phyloP scores from a whole-genome alignment of 2,329 filamentous ascomycete species.

The Phialocephala sp. region DNA sequence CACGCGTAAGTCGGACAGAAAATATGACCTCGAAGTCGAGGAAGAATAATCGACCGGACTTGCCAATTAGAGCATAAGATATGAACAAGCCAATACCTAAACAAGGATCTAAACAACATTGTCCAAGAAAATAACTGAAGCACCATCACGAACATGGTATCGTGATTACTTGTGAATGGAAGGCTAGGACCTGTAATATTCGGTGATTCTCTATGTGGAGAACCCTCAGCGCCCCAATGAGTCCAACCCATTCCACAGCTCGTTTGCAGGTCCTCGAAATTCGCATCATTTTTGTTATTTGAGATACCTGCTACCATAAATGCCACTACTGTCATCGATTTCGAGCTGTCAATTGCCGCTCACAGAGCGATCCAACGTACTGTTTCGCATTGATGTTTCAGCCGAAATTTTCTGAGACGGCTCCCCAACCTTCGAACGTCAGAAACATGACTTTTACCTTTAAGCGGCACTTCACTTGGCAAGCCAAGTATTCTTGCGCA shows the following conservation, averaged over 20 bases:
- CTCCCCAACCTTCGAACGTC: not conserved
- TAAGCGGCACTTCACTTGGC: conserved; percentile 3
- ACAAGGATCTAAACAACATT: too few species aligned
- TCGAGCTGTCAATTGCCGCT: not conserved
- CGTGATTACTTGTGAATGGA: too few species aligned
- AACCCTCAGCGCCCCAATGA: too few species aligned
- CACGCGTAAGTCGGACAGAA: conserved; percentile 3
- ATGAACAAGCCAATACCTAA: too few species aligned
- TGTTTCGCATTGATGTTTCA: conserved; percentile 11
- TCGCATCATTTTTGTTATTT: not conserved
- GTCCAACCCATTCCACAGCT: not conserved
- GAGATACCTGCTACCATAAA: not conserved
- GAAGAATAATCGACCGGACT: too few species aligned
- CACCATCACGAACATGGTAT: too few species aligned
- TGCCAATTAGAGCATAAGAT: too few species aligned
- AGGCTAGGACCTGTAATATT: too few species aligned
- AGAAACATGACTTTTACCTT: not conserved
- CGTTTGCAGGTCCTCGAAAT: not conserved
- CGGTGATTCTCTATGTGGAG: too few species aligned
- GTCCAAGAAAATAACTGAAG: too few species aligned
- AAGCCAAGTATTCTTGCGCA: conserved; percentile 8
- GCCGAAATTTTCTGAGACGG: conserved; percentile 6
- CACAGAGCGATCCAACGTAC: not conserved
- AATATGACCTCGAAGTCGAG: not conserved
- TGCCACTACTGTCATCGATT: not conserved